Evolutionary conservation across 2,329 filamentous ascomycete species (phyloP), one percentile per base, ranked within the genome.

Genomic region (Seiridium cupressi): DNA sequence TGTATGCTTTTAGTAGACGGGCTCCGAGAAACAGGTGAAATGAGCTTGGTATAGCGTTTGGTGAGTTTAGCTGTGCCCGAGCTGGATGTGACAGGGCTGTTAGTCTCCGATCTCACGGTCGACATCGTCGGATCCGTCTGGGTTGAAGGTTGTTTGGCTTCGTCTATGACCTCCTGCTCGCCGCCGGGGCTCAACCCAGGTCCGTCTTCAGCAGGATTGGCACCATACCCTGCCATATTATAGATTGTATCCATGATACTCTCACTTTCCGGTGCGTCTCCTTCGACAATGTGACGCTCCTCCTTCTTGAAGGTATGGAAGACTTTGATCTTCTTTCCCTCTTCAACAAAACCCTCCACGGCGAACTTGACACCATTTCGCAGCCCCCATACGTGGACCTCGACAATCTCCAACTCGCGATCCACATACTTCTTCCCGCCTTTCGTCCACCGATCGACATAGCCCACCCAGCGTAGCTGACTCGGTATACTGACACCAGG

Each of bases 401-500:
- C 94, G 9, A 93, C 73, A 46, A 98, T 87, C 75, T 98, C 93
- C 1, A 97, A 83, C 53, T 89, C 85, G 18, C 91, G 81, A 69
- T 98, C 94, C 6, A 92, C 79, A 69, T 98, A 99, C 58, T 84
- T 82, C 75, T 96, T 96, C 18, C 84, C 86, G 35, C 85, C 77
- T 58, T 86, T 76, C 2, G 91, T 84, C 94, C 94, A 97, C 10
- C 90, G 85, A 69, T 97, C 90, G 8, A 97, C 91, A 71, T 99
- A 99, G 36, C 84, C 82, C 18, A 99, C 82, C 85, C 91, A 97
- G 8, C 95, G 84, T 61, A 96, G 75, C 74, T 99, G 95, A 65
- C 92, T 97, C 0, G 93, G 93, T 51, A 99, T 99, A 40, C 91
- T 95, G 32, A 99, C 89, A 3, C 95, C 95, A 2, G 88, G 84